Percentiles rank a stretch among this genome's conserved stretches.
Conservation (phyloP, 805 yeast genomes). For the Ogataea trehaloabstinens region DNA sequence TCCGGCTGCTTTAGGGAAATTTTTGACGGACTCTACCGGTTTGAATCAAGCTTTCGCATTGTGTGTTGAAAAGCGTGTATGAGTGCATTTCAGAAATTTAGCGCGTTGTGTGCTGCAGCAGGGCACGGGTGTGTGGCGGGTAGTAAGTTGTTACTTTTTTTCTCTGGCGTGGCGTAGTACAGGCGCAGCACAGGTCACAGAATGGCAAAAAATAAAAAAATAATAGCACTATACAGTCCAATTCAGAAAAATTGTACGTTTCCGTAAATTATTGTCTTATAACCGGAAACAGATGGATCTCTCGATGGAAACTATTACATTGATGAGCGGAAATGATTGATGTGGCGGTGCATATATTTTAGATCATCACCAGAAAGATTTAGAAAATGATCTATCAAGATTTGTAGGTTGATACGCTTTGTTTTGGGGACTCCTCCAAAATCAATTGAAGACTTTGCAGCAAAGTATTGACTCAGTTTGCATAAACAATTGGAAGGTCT, state of each 20-base stretch:
- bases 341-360: constrained; percentile 4
- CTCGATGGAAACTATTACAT: constrained; percentile 2
- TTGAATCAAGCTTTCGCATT: too few species aligned
- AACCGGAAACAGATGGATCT: constrained; percentile 3
- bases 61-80: too few species aligned
- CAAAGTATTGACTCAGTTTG: neutral
- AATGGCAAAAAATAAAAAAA: too few species aligned
- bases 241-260: constrained; percentile 4
- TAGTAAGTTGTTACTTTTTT: too few species aligned
- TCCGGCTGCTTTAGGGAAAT: too few species aligned
- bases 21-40: too few species aligned
- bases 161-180: too few species aligned
- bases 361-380: constrained; percentile 3
- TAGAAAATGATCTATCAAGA: constrained; percentile 3
- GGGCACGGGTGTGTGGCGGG: too few species aligned
- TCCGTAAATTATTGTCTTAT: constrained; percentile 2
- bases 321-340: constrained; percentile 2
- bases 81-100: too few species aligned
- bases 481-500: constrained; percentile 1
- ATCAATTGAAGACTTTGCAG: neutral
- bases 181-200: too few species aligned
- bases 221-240: constrained; percentile 1
- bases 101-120: too few species aligned
- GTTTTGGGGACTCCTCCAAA: neutral
- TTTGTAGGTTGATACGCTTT: neutral